These are phyloP conservation scores for Leccinellum luteum DNA, from an alignment of 768 basidiomycete species.

Conservation along the genomic window DNA sequence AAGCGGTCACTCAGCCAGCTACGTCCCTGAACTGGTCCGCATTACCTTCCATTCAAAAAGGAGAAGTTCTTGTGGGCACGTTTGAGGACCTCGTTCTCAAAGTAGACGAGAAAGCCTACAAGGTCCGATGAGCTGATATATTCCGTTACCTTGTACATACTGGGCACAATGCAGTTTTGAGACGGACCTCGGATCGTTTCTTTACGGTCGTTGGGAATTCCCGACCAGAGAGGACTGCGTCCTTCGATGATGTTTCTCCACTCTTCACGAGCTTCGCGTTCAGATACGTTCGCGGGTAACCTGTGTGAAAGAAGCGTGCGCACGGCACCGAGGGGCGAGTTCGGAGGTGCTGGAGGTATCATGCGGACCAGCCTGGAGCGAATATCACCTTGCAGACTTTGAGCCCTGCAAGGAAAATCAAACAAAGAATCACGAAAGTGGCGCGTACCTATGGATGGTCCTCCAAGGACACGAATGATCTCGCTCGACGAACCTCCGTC, in stretches of 20 bases:
- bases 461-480: constrained; percentile 87
- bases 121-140: background rate
- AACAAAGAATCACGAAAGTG: constrained; percentile 9
- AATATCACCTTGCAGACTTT: constrained; percentile 62
- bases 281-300: constrained; percentile 63
- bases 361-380: constrained; percentile 86
- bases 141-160: background rate
- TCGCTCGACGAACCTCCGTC: constrained; percentile 95
- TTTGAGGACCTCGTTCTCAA: constrained; percentile 83
- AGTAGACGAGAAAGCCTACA: constrained; percentile 87
- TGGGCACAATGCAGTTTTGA: background rate
- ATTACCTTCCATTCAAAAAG: constrained; percentile 84
- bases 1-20: background rate
- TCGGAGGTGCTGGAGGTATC: constrained; percentile 62
- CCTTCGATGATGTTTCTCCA: constrained; percentile 95
- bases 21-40: background rate
- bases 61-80: constrained; percentile 93
- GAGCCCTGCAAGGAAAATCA: constrained; percentile 10
- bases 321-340: constrained; percentile 70
- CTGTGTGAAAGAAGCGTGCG: constrained; percentile 76
- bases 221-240: constrained; percentile 72
- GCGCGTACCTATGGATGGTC: constrained; percentile 73
- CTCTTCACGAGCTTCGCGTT: constrained; percentile 78
- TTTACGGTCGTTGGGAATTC: constrained; percentile 86
- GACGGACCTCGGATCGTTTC: constrained; percentile 81